Base-by-base conservation (phyloP, 768 basidiomycete genomes). In the Glaciozyma antarctica region DNA sequence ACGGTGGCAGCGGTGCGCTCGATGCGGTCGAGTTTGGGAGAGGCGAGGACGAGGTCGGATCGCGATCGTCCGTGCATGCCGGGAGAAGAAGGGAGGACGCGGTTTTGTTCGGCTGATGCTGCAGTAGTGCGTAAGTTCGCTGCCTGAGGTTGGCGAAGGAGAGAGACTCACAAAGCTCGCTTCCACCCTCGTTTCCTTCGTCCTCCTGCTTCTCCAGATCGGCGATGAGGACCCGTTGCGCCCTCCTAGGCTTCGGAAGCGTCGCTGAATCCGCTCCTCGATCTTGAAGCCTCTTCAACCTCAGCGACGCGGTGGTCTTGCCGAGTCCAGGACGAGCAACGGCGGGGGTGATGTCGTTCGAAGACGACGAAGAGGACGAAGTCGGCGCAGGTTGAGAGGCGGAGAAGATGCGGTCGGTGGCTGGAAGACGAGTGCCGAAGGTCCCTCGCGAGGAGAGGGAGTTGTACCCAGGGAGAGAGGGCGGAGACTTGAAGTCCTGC, bases 11-110 rank as follows among this genome's bases (percentile, higher is more conserved):
- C 63, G 16, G n/a, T 9, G 9, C 64, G 61, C 0, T 67, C 68
- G 21, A 38, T 44, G 8, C 61, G 38, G 24, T 58, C 62, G 28
- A 66, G 45, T 28, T 63, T 61, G 22, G 68, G 68, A 2, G 68
- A 69, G 0, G 68, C 45, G 3, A 65, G 68, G 12, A 65, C 60
- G 1, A 69, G 51, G 15, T 69, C 68, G 44, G 68, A 66, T 4
- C 65, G 62, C 5, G 68, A 69, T 19, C 65, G 59, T 6, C 65
- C 65, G 56, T 69, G 68, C 15, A 32, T 44, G 13, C 38, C 32
- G 3, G 68, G 65, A 2, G 68, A 69, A 16, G 53, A 21, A 13
- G 68, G 56, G 5, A 65, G 65, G 0, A 58, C 61, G 5, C 3
- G 15, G 30, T 47, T 28, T 1, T 21, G 9, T 3, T n/a, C 24